Base-by-base conservation (phyloP, 1,284 basidiomycete species). In the Neonothopanus nambi region DNA sequence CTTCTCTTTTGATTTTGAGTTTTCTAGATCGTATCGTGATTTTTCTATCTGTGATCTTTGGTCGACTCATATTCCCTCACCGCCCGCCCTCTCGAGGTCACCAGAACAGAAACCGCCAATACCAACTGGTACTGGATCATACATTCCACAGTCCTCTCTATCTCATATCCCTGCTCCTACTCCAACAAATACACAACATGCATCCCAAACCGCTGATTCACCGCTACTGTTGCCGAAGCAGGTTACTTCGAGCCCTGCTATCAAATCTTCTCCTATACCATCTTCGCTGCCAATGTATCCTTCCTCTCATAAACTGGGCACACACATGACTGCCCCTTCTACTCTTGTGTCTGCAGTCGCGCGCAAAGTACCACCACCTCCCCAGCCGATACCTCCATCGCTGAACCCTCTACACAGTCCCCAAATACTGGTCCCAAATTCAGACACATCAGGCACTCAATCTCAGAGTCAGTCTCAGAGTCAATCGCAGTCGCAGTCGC, bases 391-490 rank as follows among this genome's bases (percentile, higher is more conserved):
- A 8, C 30, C 33, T 37, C 33, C 46, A 20, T 35, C 21, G 9
- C 20, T 9, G 26, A 24, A 28, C 5, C n/a, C 23, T 42, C 39
- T 26, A 24, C 26, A 21, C 15, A 48, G 43, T 28, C 54, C 54
- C 3, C 39, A 28, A 28, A 33, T 82, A 18, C 63, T 83, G 17
- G 80, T 71, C 2, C 78, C 80, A 5, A 77, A 81, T 61, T 82
- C 80, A 17, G 81, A 83, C 59, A 75, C 73, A 0, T 79, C 67
- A 15, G 69, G 65, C 3, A 62, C 50, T 3, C 55, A 51, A 26
- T 53, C 54, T 26, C 54, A 56, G 45, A 46, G 42, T 33, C 55
- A 58, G 33, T 48, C 44, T 4, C 57, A 54, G 15, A 43, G 71
- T 39, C 42, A 47, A 18, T 48, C 35, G 2, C 53, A 57, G 20